phyloP scores from a whole-genome alignment of 1,284 basidiomycete genomes.

The Rhodotorula sp. region DNA sequence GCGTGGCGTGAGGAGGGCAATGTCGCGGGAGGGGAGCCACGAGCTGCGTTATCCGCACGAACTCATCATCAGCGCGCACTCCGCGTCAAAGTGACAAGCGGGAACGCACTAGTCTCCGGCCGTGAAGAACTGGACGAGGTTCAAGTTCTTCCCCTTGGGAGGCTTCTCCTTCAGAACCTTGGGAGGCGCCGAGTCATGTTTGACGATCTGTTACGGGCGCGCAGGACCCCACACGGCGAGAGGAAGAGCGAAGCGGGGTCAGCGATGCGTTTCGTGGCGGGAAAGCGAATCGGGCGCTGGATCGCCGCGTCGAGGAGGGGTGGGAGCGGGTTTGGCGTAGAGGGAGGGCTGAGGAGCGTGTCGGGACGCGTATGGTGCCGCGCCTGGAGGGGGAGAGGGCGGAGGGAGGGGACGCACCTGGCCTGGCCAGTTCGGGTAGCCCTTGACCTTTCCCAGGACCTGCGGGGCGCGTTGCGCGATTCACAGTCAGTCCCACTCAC shows the following conservation, averaged over 20 bases:
- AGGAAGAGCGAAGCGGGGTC: neutral
- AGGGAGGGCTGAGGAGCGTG: too few species aligned
- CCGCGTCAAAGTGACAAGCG: neutral
- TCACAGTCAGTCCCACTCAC: neutral
- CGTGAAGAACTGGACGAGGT: conserved; percentile 84
- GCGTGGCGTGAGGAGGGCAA: conserved; percentile 71
- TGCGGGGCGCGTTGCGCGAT: neutral
- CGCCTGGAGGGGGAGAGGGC: neutral
- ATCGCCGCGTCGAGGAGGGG: neutral
- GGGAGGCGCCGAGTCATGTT: conserved; percentile 63
- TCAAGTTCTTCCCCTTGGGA: conserved; percentile 67
- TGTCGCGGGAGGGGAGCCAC: conserved; percentile 79
- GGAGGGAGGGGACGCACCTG: conserved; percentile 59
- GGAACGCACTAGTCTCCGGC: conserved; percentile 80
- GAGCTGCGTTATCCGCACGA: conserved; percentile 57
- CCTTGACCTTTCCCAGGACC: conserved; percentile 88
- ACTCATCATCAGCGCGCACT: neutral
- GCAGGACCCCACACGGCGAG: neutral
- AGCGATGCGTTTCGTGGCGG: neutral
- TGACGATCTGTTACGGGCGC: conserved; percentile 62
- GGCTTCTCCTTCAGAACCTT: conserved; percentile 63
- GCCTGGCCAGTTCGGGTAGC: conserved; percentile 89
- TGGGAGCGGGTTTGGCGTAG: neutral
- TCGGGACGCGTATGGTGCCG: too few species aligned
- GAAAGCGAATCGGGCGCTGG: too few species aligned